Conservation (phyloP, 768 basidiomycete genomes). For the Naganishia kalamii region DNA sequence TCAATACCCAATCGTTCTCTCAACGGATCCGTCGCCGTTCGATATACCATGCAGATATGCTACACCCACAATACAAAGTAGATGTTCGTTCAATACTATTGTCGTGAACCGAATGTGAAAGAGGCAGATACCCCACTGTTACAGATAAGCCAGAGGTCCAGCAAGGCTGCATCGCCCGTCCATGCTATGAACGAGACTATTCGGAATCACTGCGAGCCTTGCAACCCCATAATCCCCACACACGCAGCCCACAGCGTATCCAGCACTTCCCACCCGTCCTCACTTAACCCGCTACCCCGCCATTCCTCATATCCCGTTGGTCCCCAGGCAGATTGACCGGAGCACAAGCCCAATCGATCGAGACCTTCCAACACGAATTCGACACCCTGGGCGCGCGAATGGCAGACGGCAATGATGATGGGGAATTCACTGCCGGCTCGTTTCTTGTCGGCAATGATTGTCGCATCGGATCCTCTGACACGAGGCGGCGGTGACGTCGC, state of each 20-base stretch:
- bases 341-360: constrained; percentile 64
- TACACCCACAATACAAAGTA: not conserved
- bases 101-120: not conserved
- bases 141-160: not conserved
- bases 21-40: no score
- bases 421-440: constrained; percentile 56
- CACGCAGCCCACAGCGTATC: constrained; percentile 45
- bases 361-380: constrained; percentile 76
- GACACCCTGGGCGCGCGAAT: constrained; percentile 50
- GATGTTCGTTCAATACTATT: not conserved
- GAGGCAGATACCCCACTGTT: not conserved
- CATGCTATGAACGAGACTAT: constrained; percentile 1
- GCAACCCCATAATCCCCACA: constrained; percentile 43
- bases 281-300: constrained; percentile 41
- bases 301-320: constrained; percentile 49
- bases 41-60: not conserved
- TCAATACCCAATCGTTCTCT: no score
- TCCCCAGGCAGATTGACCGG: constrained; percentile 46
- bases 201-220: not conserved
- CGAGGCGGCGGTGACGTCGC: not conserved
- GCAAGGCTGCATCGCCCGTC: not conserved
- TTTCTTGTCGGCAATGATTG: constrained; percentile 9
- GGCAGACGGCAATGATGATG: constrained; percentile 52
- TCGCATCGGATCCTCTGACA: constrained; percentile 5
- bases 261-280: constrained; percentile 39